Base-by-base conservation (phyloP, 352 stramenopile genomes). In the Phytophthora tentaculata region DNA sequence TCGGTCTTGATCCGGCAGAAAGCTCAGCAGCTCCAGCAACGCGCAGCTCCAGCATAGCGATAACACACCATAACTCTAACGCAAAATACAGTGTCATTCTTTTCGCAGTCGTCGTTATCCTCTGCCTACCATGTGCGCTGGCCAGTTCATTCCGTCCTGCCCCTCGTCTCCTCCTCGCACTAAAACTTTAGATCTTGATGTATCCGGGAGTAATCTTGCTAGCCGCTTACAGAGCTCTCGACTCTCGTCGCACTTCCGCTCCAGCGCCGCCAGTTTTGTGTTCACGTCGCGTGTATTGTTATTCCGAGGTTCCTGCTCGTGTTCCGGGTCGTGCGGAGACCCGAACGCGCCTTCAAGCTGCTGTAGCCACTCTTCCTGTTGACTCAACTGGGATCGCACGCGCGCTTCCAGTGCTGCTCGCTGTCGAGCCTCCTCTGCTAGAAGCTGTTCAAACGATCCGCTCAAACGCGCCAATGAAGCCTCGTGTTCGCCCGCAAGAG, bases 281-380 rank as follows among this genome's bases (percentile, higher is more conserved):
- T 67, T 19, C 9, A 79, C 49, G 7, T 57, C 49, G 9, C 24
- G 44, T 28, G 29, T 56, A 32, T 43, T 44, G 19, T 68, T 74
- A 24, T 43, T 28, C 13, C 48, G 61, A 16, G 49, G 35, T 5
- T 76, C 58, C 28, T 67, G 67, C 17, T 71, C 59, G 14, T 67
- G 65, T 19, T 75, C 55, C 17, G 71, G 62, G 56, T 86, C 79
- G 44, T 91, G 77, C 63, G 75, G 76, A 28, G 77, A 86, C 3
- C 78, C 77, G 57, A 89, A 86, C 6, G 86, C 83, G 28, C 81
- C 81, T 65, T 94, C 86, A 3, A 94, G 74, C 59, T 94, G 86
- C 57, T 91, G 86, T 9, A 95, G 57, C 86, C 86, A 93, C 61
- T 95, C 84, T 47, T 92, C 86, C 19, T 92, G 84, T 32, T 92